These are phyloP conservation scores for Cystofilobasidium capitatum DNA, from an alignment of 768 basidiomycete species.

Conservation along the genomic window DNA sequence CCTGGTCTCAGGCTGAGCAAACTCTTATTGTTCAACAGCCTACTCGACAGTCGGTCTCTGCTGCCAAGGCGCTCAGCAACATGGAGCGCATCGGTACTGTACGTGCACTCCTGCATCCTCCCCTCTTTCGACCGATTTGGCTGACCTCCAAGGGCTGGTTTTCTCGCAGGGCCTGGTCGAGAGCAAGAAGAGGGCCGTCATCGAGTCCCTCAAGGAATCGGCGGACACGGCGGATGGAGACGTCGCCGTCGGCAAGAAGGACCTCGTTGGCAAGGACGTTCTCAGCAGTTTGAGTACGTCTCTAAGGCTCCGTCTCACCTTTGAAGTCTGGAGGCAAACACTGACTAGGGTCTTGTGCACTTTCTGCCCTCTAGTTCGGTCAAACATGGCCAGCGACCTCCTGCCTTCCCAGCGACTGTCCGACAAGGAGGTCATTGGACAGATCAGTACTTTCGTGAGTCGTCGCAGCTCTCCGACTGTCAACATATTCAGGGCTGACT, in stretches of 20 bases:
- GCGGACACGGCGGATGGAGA: slow-evolving; percentile 30
- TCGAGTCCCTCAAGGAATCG: slow-evolving; percentile 28
- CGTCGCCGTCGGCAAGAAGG: slow-evolving; percentile 40
- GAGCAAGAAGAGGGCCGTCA: slow-evolving; percentile 65
- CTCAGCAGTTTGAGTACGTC: slow-evolving; percentile 62
- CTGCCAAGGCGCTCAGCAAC: not conserved
- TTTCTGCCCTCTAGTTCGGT: slow-evolving; percentile 54
- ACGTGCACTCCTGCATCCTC: no score
- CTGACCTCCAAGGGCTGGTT: not conserved
- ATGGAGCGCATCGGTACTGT: slow-evolving; percentile 27
- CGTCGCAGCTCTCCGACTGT: slow-evolving; percentile 43
- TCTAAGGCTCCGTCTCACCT: slow-evolving; percentile 24
- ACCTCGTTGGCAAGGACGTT: slow-evolving; percentile 61
- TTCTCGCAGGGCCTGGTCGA: slow-evolving; percentile 49
- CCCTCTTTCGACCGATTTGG: not conserved
- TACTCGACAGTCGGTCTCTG: not conserved
- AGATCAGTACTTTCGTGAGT: slow-evolving; percentile 80
- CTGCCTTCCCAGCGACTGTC: slow-evolving; percentile 58
- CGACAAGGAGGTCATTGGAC: slow-evolving; percentile 76
- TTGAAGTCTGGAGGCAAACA: not conserved
- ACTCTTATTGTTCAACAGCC: not conserved
- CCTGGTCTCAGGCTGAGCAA: not conserved
- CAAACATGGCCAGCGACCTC: slow-evolving; percentile 55
- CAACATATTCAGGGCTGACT: slow-evolving; percentile 32
- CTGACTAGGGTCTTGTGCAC: not conserved